Evolutionary conservation across 768 basidiomycete species (phyloP), one percentile per base, ranked within the genome.

Genomic region (Suillus variegatus): DNA sequence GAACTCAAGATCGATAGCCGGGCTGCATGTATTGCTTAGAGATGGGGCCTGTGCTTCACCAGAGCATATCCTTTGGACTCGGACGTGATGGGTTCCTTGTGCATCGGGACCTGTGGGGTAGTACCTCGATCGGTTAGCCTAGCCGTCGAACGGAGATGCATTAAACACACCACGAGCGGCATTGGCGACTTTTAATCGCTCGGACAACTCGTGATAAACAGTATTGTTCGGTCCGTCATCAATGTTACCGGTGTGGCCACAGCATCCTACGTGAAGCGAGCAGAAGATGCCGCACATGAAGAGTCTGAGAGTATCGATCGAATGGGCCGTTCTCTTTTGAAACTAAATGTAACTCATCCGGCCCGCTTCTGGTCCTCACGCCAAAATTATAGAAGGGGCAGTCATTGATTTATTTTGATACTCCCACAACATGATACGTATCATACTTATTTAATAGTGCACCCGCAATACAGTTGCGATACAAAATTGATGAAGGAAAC

Each of bases 231-330:
- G 41, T 35, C 25, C 32, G 38, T 40, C 40, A 35, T 62, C 51
- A 13, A 14, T 5, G 0, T 22, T 28, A 28, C 65, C 63, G 60
- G 69, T 61, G 61, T 70, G 57, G 60, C 64, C 60, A 38, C 71
- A 61, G 61, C 41, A 60, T 64, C 63, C 38, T 32, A 63, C 47
- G 58, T 69, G 75, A 61, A 82, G 76, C 64, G 81, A 82, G 64
- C 88, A 83, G 66, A 88, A 82, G 65, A 93, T 91, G 20, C 91
- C 91, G 69, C 91, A 93, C 91, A 93, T 92, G 65, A 69, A 61
- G 65, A 56, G 60, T 54, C 49, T 60, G 40, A 66, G 63, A 16
- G 32, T 57, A 62, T 54, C 20, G 22, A 62, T 60, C 51, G 14
- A 40, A 60, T 41, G n/a, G 25, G 32, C 18, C 6, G 9, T 13